A percentile compares a stretch with the other conserved stretches of the same genome.
Conservation (phyloP, 192 early-diverging fungal species). For the Backusella macrospora region DNA sequence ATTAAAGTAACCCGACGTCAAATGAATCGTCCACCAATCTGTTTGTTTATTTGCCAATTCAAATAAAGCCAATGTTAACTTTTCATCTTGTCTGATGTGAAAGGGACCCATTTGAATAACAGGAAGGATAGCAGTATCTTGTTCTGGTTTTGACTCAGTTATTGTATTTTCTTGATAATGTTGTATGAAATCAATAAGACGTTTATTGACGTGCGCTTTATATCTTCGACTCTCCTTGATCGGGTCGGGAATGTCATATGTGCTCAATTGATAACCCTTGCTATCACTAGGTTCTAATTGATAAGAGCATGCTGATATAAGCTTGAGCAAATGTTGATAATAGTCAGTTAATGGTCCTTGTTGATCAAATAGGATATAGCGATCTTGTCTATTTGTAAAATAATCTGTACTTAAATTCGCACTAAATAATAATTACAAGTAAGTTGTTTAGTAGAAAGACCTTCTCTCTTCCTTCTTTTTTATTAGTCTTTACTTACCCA, state of each 20-base stretch:
- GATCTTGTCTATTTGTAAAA: conserved; percentile 94
- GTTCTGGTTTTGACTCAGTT: conserved; percentile 23
- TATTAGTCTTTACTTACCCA: conserved; percentile 56
- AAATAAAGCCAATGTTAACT: conserved; percentile 65
- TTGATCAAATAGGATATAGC: conserved; percentile 78
- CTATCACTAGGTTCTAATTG: conserved; percentile 13
- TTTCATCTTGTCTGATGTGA: conserved; percentile 79
- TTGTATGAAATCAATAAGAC: conserved; percentile 55
- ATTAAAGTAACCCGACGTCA: conserved; percentile 96
- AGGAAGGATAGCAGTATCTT: conserved; percentile 77
- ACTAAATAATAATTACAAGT: conserved; percentile 46
- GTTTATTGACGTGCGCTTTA: conserved; percentile 52
- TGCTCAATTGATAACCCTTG: background rate
- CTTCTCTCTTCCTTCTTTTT: background rate
- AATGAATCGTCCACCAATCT: conserved; percentile 59
- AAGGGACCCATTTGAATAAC: conserved; percentile 88
- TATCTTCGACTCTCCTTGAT: conserved; percentile 58
- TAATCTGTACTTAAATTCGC: conserved; percentile 95
- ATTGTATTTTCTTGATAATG: conserved; percentile 24
- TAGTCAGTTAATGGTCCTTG: conserved; percentile 62
- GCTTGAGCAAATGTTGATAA: conserved; percentile 67
- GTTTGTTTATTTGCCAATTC: conserved; percentile 46
- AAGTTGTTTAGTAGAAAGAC: background rate
- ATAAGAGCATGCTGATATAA: conserved; percentile 70
- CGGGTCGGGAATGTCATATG: conserved; percentile 54